phyloP scores from a whole-genome alignment of 768 basidiomycete species.

The Leucocoprinus sp. region DNA sequence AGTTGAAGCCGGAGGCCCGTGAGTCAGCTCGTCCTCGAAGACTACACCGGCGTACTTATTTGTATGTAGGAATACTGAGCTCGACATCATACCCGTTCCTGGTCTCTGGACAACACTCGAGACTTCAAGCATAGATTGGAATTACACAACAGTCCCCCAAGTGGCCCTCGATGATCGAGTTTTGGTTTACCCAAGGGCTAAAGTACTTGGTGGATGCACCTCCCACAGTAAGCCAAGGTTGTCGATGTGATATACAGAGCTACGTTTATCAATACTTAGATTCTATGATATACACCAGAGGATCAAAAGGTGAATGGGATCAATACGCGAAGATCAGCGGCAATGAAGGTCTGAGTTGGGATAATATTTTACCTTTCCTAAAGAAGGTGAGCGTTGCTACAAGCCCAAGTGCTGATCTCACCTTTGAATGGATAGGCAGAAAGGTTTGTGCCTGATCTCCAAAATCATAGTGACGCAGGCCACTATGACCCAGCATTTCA shows the following conservation, averaged over 20 bases:
- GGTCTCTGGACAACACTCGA: not conserved
- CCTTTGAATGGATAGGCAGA: not conserved
- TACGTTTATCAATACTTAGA: conserved; percentile 9
- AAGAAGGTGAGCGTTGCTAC: conserved; percentile 13
- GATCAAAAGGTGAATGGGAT: conserved; percentile 26
- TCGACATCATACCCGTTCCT: not conserved
- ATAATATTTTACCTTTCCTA: conserved; percentile 22
- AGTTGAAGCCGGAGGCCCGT: conserved; percentile 12
- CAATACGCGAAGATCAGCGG: conserved; percentile 22
- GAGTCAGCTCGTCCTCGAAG: not conserved
- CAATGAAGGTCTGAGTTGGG: conserved; percentile 26
- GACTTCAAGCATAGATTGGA: conserved; percentile 12
- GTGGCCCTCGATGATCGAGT: conserved; percentile 8
- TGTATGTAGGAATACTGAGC: not conserved
- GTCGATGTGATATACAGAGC: not conserved
- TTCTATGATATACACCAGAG: conserved; percentile 25
- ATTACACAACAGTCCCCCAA: conserved; percentile 13
- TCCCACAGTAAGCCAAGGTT: conserved; percentile 10
- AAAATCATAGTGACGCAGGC: conserved; percentile 6
- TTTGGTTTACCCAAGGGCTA: conserved; percentile 5
- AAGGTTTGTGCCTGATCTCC: not conserved
- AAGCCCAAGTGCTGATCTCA: not conserved
- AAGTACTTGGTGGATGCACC: conserved; percentile 12
- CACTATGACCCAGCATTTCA: conserved; percentile 11
- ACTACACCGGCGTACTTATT: not conserved